phyloP scores from a whole-genome alignment of 352 stramenopile genomes.

The Phytophthora sansomeana region DNA sequence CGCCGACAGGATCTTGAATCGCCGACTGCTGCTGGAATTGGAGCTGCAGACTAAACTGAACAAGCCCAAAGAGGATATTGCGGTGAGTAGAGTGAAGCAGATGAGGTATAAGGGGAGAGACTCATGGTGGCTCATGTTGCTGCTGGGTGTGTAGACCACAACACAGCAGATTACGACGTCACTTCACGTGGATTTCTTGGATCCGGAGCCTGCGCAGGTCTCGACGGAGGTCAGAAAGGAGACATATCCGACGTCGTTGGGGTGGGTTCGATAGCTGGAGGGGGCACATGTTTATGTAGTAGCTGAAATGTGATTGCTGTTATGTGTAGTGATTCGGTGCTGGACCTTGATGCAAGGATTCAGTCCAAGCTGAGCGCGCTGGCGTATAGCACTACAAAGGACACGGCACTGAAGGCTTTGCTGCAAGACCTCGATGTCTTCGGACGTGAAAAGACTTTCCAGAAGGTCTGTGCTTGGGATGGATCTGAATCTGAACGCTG shows the following conservation, averaged over 20 bases:
- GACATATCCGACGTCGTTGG: conserved; percentile 29
- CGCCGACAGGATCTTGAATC: conserved; percentile 40
- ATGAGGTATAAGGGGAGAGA: neutral
- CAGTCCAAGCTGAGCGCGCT: conserved; percentile 22
- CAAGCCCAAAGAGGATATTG: conserved; percentile 28
- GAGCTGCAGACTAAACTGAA: conserved; percentile 47
- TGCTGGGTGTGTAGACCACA: conserved; percentile 25
- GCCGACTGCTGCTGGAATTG: conserved; percentile 48
- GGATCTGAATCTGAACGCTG: conserved; percentile 24
- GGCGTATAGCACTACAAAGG: conserved; percentile 10
- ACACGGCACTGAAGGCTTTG: conserved; percentile 4
- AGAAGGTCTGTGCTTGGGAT: conserved; percentile 26
- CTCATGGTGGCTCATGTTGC: conserved; percentile 6
- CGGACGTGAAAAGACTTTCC: conserved; percentile 37
- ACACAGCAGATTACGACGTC: conserved; percentile 33
- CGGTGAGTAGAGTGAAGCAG: conserved; percentile 17
- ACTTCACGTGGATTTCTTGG: conserved; percentile 28
- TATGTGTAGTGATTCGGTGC: conserved; percentile 13
- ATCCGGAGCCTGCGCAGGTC: conserved; percentile 33
- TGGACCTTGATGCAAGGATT: conserved; percentile 34
- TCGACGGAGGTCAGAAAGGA: conserved; percentile 31
- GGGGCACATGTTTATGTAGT: neutral
- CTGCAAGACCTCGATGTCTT: conserved; percentile 30
- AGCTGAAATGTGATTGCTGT: neutral
- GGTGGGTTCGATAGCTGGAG: neutral